A percentile compares a stretch with the other conserved stretches of the same genome.
These are phyloP conservation scores for Auricularia heimuer DNA, from an alignment of 768 basidiomycete genomes.

Conservation along the genomic window DNA sequence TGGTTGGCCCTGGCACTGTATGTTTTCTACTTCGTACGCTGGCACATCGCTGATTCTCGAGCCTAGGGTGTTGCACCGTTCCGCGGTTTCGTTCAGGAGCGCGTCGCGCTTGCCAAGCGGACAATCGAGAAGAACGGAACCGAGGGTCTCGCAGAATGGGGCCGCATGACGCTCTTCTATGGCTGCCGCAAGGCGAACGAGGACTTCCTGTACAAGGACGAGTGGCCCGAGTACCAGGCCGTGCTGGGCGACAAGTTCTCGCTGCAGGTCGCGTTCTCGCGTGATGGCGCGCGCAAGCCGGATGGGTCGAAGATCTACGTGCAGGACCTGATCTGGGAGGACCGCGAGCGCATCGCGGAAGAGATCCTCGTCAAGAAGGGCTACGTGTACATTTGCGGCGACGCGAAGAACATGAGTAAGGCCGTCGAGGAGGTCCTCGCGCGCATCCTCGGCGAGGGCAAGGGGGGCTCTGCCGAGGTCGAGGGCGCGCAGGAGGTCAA, in stretches of 20 bases:
- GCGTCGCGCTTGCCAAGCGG: constrained; percentile 89
- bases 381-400: constrained; percentile 96
- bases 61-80: constrained; percentile 93
- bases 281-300: constrained; percentile 64
- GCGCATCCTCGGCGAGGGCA: constrained; percentile 80
- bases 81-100: constrained; percentile 98
- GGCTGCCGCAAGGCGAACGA: constrained; percentile 84
- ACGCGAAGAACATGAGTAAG: constrained; percentile 94
- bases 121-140: constrained; percentile 92
- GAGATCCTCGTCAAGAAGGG: constrained; percentile 90
- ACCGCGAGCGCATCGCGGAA: constrained; percentile 71
- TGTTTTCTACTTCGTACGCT: constrained; percentile 23
- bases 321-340: constrained; percentile 92
- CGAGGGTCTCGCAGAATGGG: constrained; percentile 93
- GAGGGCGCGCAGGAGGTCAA: constrained; percentile 91
- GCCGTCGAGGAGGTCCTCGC: constrained; percentile 86
- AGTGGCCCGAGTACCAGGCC: constrained; percentile 81
- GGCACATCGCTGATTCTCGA: constrained; percentile 1
- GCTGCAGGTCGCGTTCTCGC: constrained; percentile 84
- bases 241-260: constrained; percentile 89
- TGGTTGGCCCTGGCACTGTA: constrained; percentile 98
- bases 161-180: constrained; percentile 88
- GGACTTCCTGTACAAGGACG: constrained; percentile 91
- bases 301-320: constrained; percentile 97
- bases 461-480: constrained; percentile 78